phyloP scores from a whole-genome alignment of 352 stramenopile species.

The Phytophthora hybrid region DNA sequence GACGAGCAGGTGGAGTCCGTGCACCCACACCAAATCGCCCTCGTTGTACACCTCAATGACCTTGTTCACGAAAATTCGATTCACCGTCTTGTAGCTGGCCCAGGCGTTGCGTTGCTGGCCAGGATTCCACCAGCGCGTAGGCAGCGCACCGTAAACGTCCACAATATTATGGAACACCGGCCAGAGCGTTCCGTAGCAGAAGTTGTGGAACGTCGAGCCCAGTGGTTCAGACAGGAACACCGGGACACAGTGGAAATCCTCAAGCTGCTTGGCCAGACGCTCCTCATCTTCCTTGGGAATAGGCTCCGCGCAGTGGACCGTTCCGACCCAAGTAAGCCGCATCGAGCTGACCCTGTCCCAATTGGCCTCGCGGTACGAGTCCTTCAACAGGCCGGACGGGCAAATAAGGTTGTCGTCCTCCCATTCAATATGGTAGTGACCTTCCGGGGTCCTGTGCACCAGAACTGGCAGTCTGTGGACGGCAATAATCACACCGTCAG shows the following conservation, averaged over 20 bases:
- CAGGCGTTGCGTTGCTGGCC: constrained; percentile 89
- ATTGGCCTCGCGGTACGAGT: constrained; percentile 64
- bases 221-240: constrained; percentile 95
- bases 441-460: constrained; percentile 75
- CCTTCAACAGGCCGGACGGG: constrained; percentile 79
- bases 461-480: constrained; percentile 97
- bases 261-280: constrained; percentile 69
- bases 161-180: constrained; percentile 99
- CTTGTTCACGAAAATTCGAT: constrained; percentile 97
- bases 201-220: constrained; percentile 91
- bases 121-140: constrained; percentile 88
- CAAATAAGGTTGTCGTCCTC: constrained; percentile 91
- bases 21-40: constrained; percentile 96
- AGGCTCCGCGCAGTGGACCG: constrained; percentile 75
- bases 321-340: constrained; percentile 88
- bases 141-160: constrained; percentile 93
- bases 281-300: constrained; percentile 90
- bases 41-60: constrained; percentile 92
- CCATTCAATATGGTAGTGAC: constrained; percentile 87
- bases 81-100: constrained; percentile 97
- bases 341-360: constrained; percentile 82
- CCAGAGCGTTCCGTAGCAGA: constrained; percentile 98
- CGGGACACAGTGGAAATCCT: constrained; percentile 96
- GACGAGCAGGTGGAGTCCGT: constrained; percentile 98
- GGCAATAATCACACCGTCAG: constrained; percentile 97